Evolutionary conservation across 768 basidiomycete species (phyloP), one percentile per base, ranked within the genome.

Genomic region (Grammothele lineata): DNA sequence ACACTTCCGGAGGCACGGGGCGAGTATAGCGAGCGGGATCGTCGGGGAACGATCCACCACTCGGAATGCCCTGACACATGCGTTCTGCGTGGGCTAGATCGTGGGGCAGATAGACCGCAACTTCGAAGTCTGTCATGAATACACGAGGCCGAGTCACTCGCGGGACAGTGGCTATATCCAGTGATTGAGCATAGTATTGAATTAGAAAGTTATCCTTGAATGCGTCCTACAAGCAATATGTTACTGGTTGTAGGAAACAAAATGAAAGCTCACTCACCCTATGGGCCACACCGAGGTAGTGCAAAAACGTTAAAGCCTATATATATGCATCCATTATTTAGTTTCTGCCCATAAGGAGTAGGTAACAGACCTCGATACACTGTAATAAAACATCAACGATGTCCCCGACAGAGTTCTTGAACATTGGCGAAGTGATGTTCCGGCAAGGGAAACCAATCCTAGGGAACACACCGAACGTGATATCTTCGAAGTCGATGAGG

Each of bases 301-400:
- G n/a, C 39, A 19, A 48, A 17, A 18, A 42, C 7, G 15, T 40
- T 4, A 48, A 34, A 5, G 34, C n/a, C 40, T 41, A 33, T 15
- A 3, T 23, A 21, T 18, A n/a, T n/a, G 24, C 10, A 22, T 34
- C n/a, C n/a, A n/a, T n/a, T n/a, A n/a, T n/a, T n/a, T n/a, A n/a
- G n/a, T n/a, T n/a, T n/a, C n/a, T n/a, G n/a, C 3, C 7, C 18
- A 8, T 19, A n/a, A 8, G 7, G 3, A 30, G 15, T 21, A 34
- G 37, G 7, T 2, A 24, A 21, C 44, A 21, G 6, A 66, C 65
- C 57, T 66, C 59, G 21, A 66, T 37, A 38, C 56, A 58, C 38
- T 66, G 65, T 54, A 65, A 33, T 2, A 64, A 37, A 59, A 66
- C 63, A 22, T 66, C 58, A 18, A 65, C 21, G 30, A 65, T 36